phyloP scores from a whole-genome alignment of 345 rosid species.

The Murraya paniculata region DNA sequence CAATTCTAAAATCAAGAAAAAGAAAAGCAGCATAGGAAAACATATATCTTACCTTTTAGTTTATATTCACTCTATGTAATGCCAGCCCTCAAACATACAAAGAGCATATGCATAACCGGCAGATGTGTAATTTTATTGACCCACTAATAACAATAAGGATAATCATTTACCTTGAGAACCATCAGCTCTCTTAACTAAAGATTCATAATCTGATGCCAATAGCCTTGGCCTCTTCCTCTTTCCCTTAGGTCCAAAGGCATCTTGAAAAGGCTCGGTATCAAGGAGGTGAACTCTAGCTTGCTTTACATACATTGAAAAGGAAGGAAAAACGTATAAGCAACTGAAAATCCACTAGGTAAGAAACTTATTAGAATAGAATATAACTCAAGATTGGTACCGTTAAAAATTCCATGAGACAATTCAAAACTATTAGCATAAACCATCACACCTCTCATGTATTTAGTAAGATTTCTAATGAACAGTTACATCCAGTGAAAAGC shows the following conservation, averaged over 20 bases:
- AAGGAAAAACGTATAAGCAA: conserved; percentile 1
- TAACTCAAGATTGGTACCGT: neutral
- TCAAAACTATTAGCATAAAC: neutral
- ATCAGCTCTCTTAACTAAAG: conserved; percentile 67
- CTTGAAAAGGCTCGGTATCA: conserved; percentile 73
- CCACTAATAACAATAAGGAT: neutral
- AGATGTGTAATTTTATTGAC: neutral
- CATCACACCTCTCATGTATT: neutral
- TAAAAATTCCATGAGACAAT: neutral
- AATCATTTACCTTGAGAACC: conserved; percentile 70
- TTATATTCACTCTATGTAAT: neutral
- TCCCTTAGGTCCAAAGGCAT: conserved; percentile 77
- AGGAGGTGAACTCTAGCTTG: conserved; percentile 90
- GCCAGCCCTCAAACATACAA: neutral
- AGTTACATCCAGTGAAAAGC: neutral
- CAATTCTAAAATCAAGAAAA: neutral
- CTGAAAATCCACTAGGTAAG: neutral
- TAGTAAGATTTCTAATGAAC: neutral
- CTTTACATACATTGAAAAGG: conserved; percentile 29
- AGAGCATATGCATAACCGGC: neutral
- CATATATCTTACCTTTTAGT: neutral
- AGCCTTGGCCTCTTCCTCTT: conserved; percentile 90
- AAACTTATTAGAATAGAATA: neutral
- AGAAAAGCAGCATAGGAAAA: neutral
- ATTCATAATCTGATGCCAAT: conserved; percentile 75